phyloP scores from a whole-genome alignment of 148 eudicot species.

The Cornus controversa region DNA sequence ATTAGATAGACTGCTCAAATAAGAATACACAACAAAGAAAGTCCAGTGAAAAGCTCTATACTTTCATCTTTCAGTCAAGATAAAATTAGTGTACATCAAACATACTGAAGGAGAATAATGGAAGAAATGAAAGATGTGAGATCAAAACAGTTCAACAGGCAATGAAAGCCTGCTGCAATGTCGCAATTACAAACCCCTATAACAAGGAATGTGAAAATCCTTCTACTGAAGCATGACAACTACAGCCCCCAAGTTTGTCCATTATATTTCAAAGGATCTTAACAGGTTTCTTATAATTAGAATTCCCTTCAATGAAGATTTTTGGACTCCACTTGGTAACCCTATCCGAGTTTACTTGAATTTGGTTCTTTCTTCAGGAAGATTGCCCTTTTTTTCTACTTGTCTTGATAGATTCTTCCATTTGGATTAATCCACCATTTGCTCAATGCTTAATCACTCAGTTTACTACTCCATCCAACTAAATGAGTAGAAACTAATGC shows the following conservation, averaged over 20 bases:
- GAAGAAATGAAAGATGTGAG: no score
- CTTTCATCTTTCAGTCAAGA: background rate
- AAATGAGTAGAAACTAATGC: background rate
- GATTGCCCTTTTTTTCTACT: no score
- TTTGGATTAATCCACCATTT: background rate
- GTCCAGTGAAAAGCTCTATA: background rate
- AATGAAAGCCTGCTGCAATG: no score
- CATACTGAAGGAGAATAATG: background rate
- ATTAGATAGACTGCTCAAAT: background rate
- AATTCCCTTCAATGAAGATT: background rate
- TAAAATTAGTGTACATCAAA: background rate
- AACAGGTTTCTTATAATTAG: background rate
- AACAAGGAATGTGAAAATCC: no score
- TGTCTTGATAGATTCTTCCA: background rate
- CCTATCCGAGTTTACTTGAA: background rate
- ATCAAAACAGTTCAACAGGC: no score
- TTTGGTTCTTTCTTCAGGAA: no score
- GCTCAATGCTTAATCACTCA: background rate
- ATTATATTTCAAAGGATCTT: no score
- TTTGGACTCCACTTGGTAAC: background rate
- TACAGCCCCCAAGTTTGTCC: background rate
- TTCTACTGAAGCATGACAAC: background rate
- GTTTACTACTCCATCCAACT: background rate
- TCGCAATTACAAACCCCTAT: no score
- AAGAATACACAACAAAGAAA: background rate